phyloP scores from a whole-genome alignment of 2,329 filamentous ascomycete species.

The Diaporthe ampelina region DNA sequence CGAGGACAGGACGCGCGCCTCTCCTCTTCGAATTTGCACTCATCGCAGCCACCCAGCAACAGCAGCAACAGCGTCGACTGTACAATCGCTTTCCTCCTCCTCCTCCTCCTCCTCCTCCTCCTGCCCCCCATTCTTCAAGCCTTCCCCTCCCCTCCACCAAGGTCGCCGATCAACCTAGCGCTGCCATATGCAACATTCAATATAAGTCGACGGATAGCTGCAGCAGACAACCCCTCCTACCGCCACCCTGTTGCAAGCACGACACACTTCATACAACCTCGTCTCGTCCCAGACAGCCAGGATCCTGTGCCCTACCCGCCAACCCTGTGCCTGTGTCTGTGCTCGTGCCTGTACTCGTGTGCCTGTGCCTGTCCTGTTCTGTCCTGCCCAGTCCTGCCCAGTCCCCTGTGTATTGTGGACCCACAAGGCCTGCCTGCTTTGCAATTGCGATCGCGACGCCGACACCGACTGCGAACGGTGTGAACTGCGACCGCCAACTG shows the following conservation, averaged over 20 bases:
- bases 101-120: not conserved
- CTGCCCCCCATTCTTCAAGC: constrained; percentile 6
- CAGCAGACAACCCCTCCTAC: constrained; percentile 48
- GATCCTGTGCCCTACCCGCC: constrained; percentile 40
- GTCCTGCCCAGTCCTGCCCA: constrained; percentile 7
- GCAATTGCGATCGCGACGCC: constrained; percentile 14
- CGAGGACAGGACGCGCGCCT: constrained; percentile 19
- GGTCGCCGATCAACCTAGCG: constrained; percentile 39
- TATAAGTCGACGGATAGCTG: constrained; percentile 49
- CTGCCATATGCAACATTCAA: constrained; percentile 45
- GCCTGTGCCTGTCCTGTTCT: constrained; percentile 10
- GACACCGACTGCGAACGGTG: constrained; percentile 24
- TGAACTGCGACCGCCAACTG: not conserved
- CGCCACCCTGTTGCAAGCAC: constrained; percentile 42
- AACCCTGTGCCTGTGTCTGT: constrained; percentile 35
- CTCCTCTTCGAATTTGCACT: constrained; percentile 20
- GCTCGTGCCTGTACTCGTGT: constrained; percentile 33
- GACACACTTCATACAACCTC: constrained; percentile 35
- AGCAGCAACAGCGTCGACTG: constrained; percentile 9
- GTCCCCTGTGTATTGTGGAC: constrained; percentile 34
- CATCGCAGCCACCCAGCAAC: constrained; percentile 2
- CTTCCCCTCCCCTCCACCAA: constrained; percentile 24
- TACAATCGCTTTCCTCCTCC: constrained; percentile 21
- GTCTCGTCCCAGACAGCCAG: constrained; percentile 38
- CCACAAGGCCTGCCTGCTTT: constrained; percentile 33